Evolutionary conservation across 306 rosid genomes (phyloP), one percentile per base, ranked within the genome.

Genomic region (Lathyrus sativus): DNA sequence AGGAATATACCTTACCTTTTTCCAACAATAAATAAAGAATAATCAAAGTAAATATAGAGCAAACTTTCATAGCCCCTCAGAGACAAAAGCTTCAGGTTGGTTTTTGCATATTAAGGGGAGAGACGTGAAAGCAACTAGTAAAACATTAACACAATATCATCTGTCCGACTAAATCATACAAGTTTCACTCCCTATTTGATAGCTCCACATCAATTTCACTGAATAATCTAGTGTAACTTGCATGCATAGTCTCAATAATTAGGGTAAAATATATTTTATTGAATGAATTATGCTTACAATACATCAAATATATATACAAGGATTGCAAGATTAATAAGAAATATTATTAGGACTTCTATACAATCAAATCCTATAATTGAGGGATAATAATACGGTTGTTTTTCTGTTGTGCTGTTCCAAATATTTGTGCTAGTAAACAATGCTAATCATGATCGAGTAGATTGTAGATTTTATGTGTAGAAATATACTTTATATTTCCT

Each of bases 371-470:
- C 9, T 35, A 35, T 33, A 35, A 35, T 35, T 7, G 39, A 35
- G 9, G 39, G 39, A 33, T 33, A 33, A 33, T 7, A 35, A 35
- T 35, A 35, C 28, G 22, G 46, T 63, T 53, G 33, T 41, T 19
- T 62, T 38, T 49, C 33, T 49, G 60, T 11, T 68, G 7, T 24
- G 49, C 15, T 76, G 17, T 58, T 65, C 58, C 58, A 58, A 65
- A 72, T 67, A 67, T 12, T 22, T 65, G 50, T 61, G 53, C 57
- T 26, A 6, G 51, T 22, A 59, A 57, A 57, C 41, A 26, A 18
- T 76, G 65, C 49, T 69, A 43, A 56, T 65, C 64, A 62, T 62
- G 62, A 44, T 17, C 14, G 39, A 54, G 59, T 71, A 26, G 38
- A 61, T 45, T 22, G 3, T 13, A 18, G 49, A 3, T 38, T 45